phyloP scores from a whole-genome alignment of 495 filamentous ascomycete species.

The Geoglossum glabrum region DNA sequence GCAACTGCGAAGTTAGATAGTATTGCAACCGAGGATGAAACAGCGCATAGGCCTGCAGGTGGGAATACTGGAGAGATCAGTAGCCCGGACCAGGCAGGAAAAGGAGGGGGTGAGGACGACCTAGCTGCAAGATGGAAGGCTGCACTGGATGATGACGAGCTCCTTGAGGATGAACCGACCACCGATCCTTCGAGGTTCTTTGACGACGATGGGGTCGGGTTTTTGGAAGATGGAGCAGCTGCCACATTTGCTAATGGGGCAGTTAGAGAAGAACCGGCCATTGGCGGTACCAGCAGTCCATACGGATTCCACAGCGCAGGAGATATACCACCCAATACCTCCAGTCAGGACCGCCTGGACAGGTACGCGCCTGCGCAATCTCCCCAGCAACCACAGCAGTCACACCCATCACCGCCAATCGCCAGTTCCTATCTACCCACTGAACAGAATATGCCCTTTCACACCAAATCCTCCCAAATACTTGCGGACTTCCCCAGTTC shows the following conservation, averaged over 20 bases:
- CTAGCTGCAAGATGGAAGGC: conserved; percentile 68
- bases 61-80: conserved; percentile 10
- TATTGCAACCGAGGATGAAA: background rate
- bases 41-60: background rate
- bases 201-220: conserved; percentile 52
- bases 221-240: conserved; percentile 36
- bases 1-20: background rate
- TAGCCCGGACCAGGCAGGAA: conserved; percentile 15
- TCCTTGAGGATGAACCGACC: conserved; percentile 38
- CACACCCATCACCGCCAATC: background rate
- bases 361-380: background rate
- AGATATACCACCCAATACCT: background rate
- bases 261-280: background rate
- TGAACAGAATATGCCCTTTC: background rate
- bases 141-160: conserved; percentile 58
- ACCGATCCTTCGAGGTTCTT: conserved; percentile 37
- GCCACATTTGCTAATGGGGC: background rate
- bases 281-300: background rate
- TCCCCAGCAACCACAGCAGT: background rate
- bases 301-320: background rate
- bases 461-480: background rate
- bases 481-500: conserved; percentile 11
- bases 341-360: background rate
- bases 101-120: conserved; percentile 29
- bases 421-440: background rate